phyloP scores from a whole-genome alignment of 148 eudicot genomes.

The Bassia scoparia region DNA sequence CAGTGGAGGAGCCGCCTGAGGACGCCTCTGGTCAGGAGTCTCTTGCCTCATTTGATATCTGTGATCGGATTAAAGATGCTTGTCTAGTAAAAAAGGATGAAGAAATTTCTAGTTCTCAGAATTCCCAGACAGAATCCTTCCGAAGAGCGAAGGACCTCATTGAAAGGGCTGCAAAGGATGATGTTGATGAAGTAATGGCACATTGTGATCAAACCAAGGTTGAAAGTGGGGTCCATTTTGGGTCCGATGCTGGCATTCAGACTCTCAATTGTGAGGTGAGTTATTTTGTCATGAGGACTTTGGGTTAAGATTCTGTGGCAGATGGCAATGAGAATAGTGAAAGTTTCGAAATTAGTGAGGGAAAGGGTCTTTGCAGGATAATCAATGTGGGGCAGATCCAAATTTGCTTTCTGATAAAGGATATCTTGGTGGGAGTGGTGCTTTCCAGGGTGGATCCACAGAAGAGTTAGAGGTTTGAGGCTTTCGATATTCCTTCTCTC shows the following conservation, averaged over 20 bases:
- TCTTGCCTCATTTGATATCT: slow-evolving; percentile 30
- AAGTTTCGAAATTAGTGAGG: slow-evolving; percentile 48
- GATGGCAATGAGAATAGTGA: slow-evolving; percentile 35
- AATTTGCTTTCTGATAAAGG: slow-evolving; percentile 34
- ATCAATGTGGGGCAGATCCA: slow-evolving; percentile 30
- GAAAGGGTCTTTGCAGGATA: slow-evolving; percentile 57
- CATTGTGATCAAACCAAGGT: slow-evolving; percentile 25
- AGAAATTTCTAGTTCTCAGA: slow-evolving; percentile 20
- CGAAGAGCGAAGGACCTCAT: slow-evolving; percentile 29
- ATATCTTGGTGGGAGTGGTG: slow-evolving; percentile 35
- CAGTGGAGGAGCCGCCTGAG: slow-evolving; percentile 6
- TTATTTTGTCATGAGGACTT: slow-evolving; percentile 44
- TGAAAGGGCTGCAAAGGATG: slow-evolving; percentile 29
- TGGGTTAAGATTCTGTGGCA: slow-evolving; percentile 34
- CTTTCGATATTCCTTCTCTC: slow-evolving; percentile 4
- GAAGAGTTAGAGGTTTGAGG: slow-evolving; percentile 56
- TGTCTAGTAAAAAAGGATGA: slow-evolving; percentile 28
- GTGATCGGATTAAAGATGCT: slow-evolving; percentile 27
- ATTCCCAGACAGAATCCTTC: slow-evolving; percentile 27
- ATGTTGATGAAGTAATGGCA: slow-evolving; percentile 29
- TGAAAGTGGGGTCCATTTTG: slow-evolving; percentile 16
- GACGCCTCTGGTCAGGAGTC: slow-evolving; percentile 19
- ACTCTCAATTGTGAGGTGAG: slow-evolving; percentile 50
- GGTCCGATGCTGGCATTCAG: slow-evolving; percentile 30
- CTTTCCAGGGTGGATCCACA: slow-evolving; percentile 44